Evolutionary conservation across 208 protist species (phyloP), one percentile per base, ranked within the genome.

Genomic region (Trichomonas gallinae): DNA sequence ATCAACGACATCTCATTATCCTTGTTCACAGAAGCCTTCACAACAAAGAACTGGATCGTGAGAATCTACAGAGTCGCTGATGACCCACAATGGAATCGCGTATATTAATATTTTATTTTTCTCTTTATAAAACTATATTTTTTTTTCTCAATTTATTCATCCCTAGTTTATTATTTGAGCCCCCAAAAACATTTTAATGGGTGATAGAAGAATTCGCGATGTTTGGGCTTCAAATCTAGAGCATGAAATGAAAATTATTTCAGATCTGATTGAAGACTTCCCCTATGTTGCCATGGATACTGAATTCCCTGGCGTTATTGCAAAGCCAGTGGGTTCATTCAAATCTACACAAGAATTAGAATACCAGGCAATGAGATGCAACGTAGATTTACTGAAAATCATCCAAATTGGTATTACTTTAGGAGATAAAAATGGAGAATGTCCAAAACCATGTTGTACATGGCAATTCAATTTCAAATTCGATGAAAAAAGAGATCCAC

Each of bases 381-480:
- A 99, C 98, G 99, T 99, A 31, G 99, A 99, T 97, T 97, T 99
- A 63, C 97, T 99, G 11, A 99, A 99, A 97, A 98, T 99, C 46
- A 99, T 99, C 97, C 99, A 99, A 97, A 97, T 99, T 96, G 99
- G 99, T 96, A 98, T 99, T 89, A 99, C 99, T 0, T 98, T 99
- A 83, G 97, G 98, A n/a, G 99, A 99, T 97, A 98, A 98, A 81
- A 97, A 99, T 63, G 99, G 99, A 81, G 98, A 99, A 96, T 97
- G 99, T 38, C 98, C 99, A 15, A 97, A 98, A 98, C 93, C 97
- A 96, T 98, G 98, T 85, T 99, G 98, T 48, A 99, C 99, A 15
- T 99, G 99, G 99, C 99, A 99, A 98, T 99, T 99, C 97, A 99
- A 99, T 97, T 99, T 99, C 96, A 98, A 98, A 87, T 99, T 99